Evolutionary conservation across 2,329 filamentous ascomycete genomes (phyloP), one percentile per base, ranked within the genome.

Genomic region (Trematosphaeria pertusa): DNA sequence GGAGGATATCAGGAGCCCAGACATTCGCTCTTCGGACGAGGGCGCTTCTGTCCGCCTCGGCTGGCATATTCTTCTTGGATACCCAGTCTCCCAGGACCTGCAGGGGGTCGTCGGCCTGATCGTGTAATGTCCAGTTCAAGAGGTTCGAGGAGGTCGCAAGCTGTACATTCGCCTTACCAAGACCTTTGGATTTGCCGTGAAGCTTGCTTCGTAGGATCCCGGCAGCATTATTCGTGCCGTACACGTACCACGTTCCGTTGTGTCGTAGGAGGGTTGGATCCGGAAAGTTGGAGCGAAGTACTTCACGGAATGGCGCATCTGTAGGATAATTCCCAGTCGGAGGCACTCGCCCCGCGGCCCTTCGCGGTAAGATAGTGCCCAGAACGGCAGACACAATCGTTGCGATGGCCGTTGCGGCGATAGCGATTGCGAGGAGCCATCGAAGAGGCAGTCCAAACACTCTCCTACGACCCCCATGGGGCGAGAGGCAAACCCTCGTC

Each of bases 111-210:
- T 63, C 41, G 32, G 39, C 37, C 19, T 61, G 43, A 26, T 10
- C 53, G 11, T 35, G 50, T 12, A 71, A 39, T 0, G 46, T 61
- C 69, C 70, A 73, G 26, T 59, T 60, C 3, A 56, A 21, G 52
- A 74, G 73, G 48, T 74, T 56, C 1, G 37, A 49, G 4, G 70
- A 72, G 3, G 61, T 69, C 5, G 73, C 73, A n/a, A 74, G 48
- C 40, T 74, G 73, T 9, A 75, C 59, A 30, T 72, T 61, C 4
- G 43, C 34, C 14, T 24, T 21, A 7, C 43, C 42, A 5, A 43
- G 18, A 36, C 48, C 44, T 15, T 40, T 22, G 17, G 17, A 17
- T 7, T 40, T 14, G n/a, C 28, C 15, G 17, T 42, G 14, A 11
- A 26, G 8, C 8, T 37, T 34, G 30, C 33, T 33, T 5, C 45